These are phyloP conservation scores for Plasmodium knowlesi DNA, from an alignment of 169 alveolate genomes.

Conservation along the genomic window DNA sequence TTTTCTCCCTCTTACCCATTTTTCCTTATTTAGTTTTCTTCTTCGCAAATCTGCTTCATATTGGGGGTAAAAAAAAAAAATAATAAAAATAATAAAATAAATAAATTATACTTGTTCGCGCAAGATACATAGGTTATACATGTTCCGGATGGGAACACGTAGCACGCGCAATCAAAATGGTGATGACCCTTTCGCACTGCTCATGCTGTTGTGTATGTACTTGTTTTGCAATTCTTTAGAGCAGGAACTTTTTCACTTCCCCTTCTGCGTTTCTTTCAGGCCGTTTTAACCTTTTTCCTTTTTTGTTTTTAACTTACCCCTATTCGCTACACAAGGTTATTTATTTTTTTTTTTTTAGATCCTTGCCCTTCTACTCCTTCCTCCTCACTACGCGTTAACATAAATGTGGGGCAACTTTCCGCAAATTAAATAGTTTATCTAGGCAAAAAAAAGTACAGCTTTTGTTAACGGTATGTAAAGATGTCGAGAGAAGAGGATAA, in stretches of 20 bases:
- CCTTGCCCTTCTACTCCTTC: conserved; percentile 20
- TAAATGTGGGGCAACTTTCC: conserved; percentile 4
- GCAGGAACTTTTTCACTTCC: not conserved
- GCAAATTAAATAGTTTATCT: conserved; percentile 7
- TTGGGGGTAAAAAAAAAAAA: not conserved
- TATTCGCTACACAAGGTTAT: not conserved
- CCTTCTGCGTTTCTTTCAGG: not conserved
- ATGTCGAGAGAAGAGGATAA: not conserved
- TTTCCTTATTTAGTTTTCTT: conserved; percentile 19
- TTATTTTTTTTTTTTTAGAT: not conserved
- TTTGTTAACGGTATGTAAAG: not conserved
- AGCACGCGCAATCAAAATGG: not conserved
- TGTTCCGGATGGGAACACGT: not conserved
- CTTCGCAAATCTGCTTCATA: not conserved
- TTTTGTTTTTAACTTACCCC: not conserved
- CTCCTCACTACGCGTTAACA: conserved; percentile 22
- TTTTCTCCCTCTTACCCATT: conserved; percentile 25
- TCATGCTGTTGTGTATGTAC: not conserved
- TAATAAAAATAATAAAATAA: too few species aligned
- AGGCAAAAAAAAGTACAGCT: conserved; percentile 8
- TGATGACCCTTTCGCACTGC: not conserved
- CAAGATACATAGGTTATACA: not conserved
- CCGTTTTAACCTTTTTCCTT: not conserved
- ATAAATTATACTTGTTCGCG: not conserved
- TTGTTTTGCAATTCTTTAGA: not conserved